Conservation (phyloP, 2,329 filamentous ascomycete species). For the Cladobotryum protrusum region DNA sequence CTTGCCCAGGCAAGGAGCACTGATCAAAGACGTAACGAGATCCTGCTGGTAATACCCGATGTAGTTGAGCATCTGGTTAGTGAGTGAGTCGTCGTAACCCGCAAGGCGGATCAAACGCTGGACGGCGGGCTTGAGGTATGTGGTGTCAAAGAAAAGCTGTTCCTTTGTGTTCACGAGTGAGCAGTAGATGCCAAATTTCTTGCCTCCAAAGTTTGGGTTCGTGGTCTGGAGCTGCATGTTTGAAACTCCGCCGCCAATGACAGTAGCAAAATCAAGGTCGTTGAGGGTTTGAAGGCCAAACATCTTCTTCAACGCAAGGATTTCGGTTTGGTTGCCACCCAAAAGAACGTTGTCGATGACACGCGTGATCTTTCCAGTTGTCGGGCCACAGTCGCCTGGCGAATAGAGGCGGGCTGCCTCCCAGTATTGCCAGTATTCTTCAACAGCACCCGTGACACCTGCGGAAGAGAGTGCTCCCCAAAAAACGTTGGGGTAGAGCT, state of each 20-base stretch:
- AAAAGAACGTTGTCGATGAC: constrained; percentile 47
- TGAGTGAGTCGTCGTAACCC: constrained; percentile 34
- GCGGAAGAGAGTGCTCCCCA: constrained; percentile 76
- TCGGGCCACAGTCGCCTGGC: constrained; percentile 55
- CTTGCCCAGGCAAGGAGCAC: constrained; percentile 19
- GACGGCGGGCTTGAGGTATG: constrained; percentile 28
- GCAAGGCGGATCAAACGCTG: constrained; percentile 34
- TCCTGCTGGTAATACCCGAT: constrained; percentile 32
- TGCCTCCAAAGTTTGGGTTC: constrained; percentile 41
- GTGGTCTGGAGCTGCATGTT: constrained; percentile 46
- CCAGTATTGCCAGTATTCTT: constrained; percentile 64
- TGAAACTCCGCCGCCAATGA: constrained; percentile 35
- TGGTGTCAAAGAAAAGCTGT: constrained; percentile 37
- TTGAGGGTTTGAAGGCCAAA: constrained; percentile 44
- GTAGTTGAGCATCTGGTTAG: constrained; percentile 45
- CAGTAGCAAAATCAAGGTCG: constrained; percentile 41
- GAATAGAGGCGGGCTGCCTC: constrained; percentile 45
- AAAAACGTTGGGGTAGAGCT: constrained; percentile 72
- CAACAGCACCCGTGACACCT: constrained; percentile 70
- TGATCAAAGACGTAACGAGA: constrained; percentile 27
- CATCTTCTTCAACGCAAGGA: constrained; percentile 36
- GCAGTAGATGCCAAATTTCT: constrained; percentile 43
- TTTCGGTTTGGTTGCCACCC: constrained; percentile 34
- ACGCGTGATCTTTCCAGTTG: constrained; percentile 52
- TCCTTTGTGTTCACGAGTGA: constrained; percentile 36